A percentile compares a stretch with the other conserved stretches of the same genome.
Conservation (phyloP, 106 monocot species). For the Apostasia ramifera region DNA sequence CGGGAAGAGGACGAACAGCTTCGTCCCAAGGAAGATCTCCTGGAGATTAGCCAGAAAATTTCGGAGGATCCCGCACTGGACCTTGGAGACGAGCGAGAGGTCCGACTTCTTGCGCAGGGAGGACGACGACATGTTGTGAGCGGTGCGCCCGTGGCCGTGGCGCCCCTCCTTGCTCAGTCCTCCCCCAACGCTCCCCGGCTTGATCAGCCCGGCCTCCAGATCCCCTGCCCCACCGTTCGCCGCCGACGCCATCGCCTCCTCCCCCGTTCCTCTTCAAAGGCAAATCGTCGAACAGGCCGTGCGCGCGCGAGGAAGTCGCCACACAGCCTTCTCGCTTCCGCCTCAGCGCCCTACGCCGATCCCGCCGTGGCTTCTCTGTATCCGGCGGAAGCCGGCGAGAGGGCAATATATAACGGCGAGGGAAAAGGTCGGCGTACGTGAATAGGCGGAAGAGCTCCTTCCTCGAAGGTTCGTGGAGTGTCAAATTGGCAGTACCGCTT, state of each 20-base stretch:
- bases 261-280: background rate
- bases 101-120: conserved; percentile 87
- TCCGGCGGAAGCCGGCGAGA: background rate
- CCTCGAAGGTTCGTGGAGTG: background rate
- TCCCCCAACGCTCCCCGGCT: background rate
- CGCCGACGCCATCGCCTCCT: background rate
- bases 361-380: background rate
- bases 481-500: background rate
- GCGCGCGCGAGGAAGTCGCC: background rate
- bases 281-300: conserved; percentile 3
- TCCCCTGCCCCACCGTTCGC: background rate
- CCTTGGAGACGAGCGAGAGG: conserved; percentile 44
- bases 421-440: background rate
- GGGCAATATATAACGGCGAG: background rate
- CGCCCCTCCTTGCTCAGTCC: conserved; percentile 3
- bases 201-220: background rate
- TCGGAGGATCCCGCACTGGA: conserved; percentile 28
- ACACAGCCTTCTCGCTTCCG: background rate
- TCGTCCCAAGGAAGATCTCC: conserved; percentile 64
- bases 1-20: conserved; percentile 63
- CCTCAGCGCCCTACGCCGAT: background rate
- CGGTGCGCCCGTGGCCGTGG: conserved; percentile 23
- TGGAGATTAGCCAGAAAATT: conserved; percentile 41
- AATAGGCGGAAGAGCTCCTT: background rate
- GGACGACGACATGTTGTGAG: conserved; percentile 74